Percentiles rank a stretch among this genome's conserved stretches.
These are phyloP conservation scores for Phlegmacium glaucopus DNA, from an alignment of 768 basidiomycete genomes.

Conservation along the genomic window DNA sequence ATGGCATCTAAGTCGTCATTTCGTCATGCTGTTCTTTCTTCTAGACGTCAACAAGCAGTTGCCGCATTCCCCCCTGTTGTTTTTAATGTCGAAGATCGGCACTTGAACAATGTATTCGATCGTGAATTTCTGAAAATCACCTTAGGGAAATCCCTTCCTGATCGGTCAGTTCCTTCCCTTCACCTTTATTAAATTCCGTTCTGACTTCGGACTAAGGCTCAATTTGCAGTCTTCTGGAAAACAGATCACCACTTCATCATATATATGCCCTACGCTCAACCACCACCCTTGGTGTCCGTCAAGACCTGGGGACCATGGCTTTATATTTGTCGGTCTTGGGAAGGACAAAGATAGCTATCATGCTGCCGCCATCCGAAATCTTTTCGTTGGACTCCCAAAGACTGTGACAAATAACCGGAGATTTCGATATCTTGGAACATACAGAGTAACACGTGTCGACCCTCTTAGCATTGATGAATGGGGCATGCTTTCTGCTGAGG, in stretches of 20 bases:
- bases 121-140: slow-evolving; percentile 34
- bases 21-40: slow-evolving; percentile 5
- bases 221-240: slow-evolving; percentile 14
- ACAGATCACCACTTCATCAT: slow-evolving; percentile 32
- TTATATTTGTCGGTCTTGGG: slow-evolving; percentile 53
- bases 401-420: slow-evolving; percentile 21
- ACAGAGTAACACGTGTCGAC: slow-evolving; percentile 39
- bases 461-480: slow-evolving; percentile 45
- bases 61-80: slow-evolving; percentile 4
- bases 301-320: slow-evolving; percentile 47
- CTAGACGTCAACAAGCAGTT: slow-evolving; percentile 7
- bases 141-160: slow-evolving; percentile 39
- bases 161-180: slow-evolving; percentile 24
- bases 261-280: slow-evolving; percentile 47
- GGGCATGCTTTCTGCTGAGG: slow-evolving; percentile 35
- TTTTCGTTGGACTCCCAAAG: slow-evolving; percentile 43
- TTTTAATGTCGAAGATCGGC: slow-evolving; percentile 7
- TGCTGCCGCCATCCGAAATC: slow-evolving; percentile 34
- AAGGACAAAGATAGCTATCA: slow-evolving; percentile 41
- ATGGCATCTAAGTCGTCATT: neutral
- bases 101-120: slow-evolving; percentile 30
- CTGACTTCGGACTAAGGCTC: slow-evolving; percentile 10
- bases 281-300: slow-evolving; percentile 55
- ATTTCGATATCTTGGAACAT: slow-evolving; percentile 46
- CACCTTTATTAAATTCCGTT: neutral